These are phyloP conservation scores for Penicillium sp. DNA, from an alignment of 2,329 filamentous ascomycete genomes.

Conservation along the genomic window DNA sequence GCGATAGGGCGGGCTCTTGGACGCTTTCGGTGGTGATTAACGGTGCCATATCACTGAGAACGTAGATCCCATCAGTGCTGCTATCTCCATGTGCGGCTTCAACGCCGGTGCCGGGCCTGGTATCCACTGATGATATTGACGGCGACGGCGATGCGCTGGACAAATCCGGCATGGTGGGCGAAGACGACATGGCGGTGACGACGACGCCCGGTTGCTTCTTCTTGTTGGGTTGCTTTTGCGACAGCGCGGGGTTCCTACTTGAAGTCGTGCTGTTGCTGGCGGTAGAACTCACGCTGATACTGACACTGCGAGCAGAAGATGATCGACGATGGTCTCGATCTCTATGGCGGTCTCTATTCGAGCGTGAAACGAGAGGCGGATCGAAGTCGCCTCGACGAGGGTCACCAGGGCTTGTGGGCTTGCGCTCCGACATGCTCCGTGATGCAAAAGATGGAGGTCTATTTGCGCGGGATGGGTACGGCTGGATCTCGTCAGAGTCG, in stretches of 20 bases:
- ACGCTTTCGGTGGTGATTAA: conserved; percentile 7
- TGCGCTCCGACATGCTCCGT: conserved; percentile 28
- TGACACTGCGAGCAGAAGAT: not conserved
- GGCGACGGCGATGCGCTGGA: conserved; percentile 33
- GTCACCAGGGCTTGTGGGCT: not conserved
- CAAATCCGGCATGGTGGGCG: conserved; percentile 32
- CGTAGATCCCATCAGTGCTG: conserved; percentile 8
- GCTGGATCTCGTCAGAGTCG: conserved; percentile 6
- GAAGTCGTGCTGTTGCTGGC: conserved; percentile 1
- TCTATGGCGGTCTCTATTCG: conserved; percentile 3
- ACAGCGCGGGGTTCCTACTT: conserved; percentile 2
- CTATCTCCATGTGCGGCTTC: conserved; percentile 13
- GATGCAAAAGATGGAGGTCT: not conserved
- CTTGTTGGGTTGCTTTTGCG: conserved; percentile 2
- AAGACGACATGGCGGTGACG: conserved; percentile 19
- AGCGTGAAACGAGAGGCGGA: not conserved
- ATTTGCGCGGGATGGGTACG: not conserved
- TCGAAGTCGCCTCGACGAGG: not conserved
- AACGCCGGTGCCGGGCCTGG: conserved; percentile 26
- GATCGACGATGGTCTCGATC: not conserved
- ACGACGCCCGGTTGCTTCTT: conserved; percentile 13
- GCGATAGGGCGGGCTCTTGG: conserved; percentile 9
- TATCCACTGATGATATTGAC: conserved; percentile 34
- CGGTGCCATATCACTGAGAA: conserved; percentile 23
- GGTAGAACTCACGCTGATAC: conserved; percentile 4